Evolutionary conservation across 2,329 filamentous ascomycete species (phyloP).

Genomic region (Neofusicoccum umdonicola): DNA sequence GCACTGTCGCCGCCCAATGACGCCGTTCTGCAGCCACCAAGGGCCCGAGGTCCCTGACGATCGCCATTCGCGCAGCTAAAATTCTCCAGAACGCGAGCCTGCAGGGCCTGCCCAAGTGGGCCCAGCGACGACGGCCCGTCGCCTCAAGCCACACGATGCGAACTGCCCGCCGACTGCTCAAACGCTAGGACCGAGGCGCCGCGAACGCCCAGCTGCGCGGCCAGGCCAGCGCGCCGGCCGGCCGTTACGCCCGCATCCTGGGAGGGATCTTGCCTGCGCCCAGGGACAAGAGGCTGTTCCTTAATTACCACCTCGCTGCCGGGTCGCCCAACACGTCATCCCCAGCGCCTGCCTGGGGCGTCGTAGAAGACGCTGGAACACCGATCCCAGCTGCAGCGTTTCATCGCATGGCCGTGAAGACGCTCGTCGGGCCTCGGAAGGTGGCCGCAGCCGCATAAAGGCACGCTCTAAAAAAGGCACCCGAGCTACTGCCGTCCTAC

Average conservation of each 20-base stretch:
- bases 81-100: background rate
- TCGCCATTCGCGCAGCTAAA: background rate
- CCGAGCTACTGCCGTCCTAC: background rate
- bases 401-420: background rate
- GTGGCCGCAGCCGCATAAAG: background rate
- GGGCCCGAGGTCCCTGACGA: slow-evolving; percentile 10
- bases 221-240: background rate
- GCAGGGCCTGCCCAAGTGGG: no score
- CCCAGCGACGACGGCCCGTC: background rate
- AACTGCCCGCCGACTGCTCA: background rate
- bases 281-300: background rate
- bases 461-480: background rate
- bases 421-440: background rate
- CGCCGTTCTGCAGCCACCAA: background rate
- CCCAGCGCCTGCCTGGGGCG: background rate
- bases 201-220: background rate
- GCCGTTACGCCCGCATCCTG: background rate
- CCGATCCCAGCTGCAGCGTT: background rate
- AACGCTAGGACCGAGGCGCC: background rate
- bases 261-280: slow-evolving; percentile 7
- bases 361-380: background rate
- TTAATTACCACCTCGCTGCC: background rate
- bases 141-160: background rate
- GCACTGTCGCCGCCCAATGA: slow-evolving; percentile 7
- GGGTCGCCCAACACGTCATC: background rate